Base-by-base conservation (phyloP, 164 flowering plant species). In the Chloranthus sessilifolius region DNA sequence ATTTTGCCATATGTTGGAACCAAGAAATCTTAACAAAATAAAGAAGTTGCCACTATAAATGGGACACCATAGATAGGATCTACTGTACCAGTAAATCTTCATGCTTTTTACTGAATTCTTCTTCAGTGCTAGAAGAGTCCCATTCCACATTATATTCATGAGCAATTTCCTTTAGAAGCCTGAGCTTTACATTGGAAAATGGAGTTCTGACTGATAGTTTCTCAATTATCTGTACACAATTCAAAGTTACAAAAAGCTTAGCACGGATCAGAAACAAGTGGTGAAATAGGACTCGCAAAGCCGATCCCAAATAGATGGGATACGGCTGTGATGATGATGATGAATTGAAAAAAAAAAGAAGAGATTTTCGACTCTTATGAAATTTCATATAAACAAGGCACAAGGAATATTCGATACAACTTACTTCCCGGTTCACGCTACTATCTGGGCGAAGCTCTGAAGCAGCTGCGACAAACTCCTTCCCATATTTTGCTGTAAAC, bases 31-130 rank as follows among this genome's bases (percentile, higher is more conserved):
- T n/a, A n/a, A n/a, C n/a, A n/a, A n/a, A n/a, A n/a, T n/a, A n/a
- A n/a, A n/a, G n/a, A n/a, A n/a, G n/a, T n/a, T n/a, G n/a, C n/a
- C n/a, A n/a, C n/a, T n/a, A n/a, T n/a, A n/a, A n/a, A n/a, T n/a
- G n/a, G n/a, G n/a, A n/a, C n/a, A n/a, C n/a, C n/a, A n/a, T n/a
- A n/a, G n/a, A n/a, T n/a, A n/a, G n/a, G n/a, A n/a, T n/a, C n/a
- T n/a, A n/a, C n/a, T n/a, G 29, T 62, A 88, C 97, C 88, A 94
- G 83, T 25, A 94, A 70, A 74, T 88, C 99, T 62, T 86, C 99
- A 51, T 88, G 95, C 25, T 69, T 76, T 56, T 81, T 94, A 20
- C 60, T 70, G 53, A 86, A 75, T 56, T 81, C 95, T 24, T 74
- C 78, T 71, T 82, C 85, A 34, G 97, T 75, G 38, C 50, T 52